Evolutionary conservation across 371 early-diverging fungal species (phyloP).

Genomic region (Lichtheimia hyalospora): DNA sequence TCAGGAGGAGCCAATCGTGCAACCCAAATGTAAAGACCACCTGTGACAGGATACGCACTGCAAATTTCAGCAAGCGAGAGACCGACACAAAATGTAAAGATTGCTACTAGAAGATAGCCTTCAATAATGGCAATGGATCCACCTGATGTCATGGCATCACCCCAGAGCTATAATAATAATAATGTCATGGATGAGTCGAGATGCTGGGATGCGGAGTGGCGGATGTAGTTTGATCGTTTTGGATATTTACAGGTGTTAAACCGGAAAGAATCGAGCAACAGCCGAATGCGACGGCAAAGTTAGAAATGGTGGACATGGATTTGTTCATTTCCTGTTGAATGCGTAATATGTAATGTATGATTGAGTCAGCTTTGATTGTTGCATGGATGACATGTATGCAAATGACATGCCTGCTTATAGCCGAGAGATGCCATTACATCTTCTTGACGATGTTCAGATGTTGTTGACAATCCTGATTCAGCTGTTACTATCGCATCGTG

Average conservation of each 20-base stretch:
- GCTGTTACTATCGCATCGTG: background rate
- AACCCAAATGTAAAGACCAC: conserved; percentile 63
- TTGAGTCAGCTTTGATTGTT: conserved; percentile 1
- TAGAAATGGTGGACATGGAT: conserved; percentile 36
- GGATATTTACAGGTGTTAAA: conserved; percentile 48
- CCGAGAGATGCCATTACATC: conserved; percentile 55
- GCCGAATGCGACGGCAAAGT: conserved; percentile 64
- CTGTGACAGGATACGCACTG: conserved; percentile 70
- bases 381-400: too few relatives aligned
- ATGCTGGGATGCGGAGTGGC: background rate
- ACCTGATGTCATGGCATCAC: conserved; percentile 62
- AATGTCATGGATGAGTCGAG: background rate
- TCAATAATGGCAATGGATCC: conserved; percentile 71
- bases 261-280: conserved; percentile 64
- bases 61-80: conserved; percentile 76
- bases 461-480: conserved; percentile 3
- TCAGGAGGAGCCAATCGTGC: conserved; percentile 52
- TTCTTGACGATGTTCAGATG: conserved; percentile 25
- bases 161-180: conserved; percentile 37
- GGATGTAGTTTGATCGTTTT: background rate
- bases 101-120: conserved; percentile 68
- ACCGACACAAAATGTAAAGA: conserved; percentile 65
- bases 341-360: background rate
- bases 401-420: conserved; percentile 51
- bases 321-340: conserved; percentile 61